Conservation (phyloP, 106 monocot species). For the Agapanthus africanus region DNA sequence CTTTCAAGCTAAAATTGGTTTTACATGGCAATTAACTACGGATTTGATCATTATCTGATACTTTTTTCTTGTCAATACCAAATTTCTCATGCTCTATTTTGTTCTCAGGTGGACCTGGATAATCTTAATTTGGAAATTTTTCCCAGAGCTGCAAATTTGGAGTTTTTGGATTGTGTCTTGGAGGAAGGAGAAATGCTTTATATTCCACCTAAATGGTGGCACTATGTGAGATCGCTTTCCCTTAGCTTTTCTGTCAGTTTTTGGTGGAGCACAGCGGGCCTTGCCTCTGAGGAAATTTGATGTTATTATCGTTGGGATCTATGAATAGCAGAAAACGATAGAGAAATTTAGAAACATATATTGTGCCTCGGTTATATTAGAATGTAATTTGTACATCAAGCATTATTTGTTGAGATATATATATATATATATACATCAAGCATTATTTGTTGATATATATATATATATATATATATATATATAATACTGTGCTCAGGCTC, state of each 20-base stretch:
- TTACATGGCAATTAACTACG: background rate
- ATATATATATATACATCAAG: too few relatives aligned
- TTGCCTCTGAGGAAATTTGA: constrained; percentile 4
- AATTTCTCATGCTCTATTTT: background rate
- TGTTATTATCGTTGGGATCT: background rate
- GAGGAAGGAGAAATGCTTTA: constrained; percentile 79
- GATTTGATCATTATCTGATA: background rate
- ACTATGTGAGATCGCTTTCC: constrained; percentile 71
- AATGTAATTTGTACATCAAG: constrained; percentile 4
- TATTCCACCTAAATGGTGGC: constrained; percentile 86
- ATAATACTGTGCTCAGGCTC: too few relatives aligned
- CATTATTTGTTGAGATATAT: background rate
- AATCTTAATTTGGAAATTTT: constrained; percentile 43
- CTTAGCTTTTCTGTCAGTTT: constrained; percentile 93
- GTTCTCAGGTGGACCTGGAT: constrained; percentile 80
- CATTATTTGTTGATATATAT: too few relatives aligned
- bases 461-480: too few relatives aligned
- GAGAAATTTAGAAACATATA: background rate
- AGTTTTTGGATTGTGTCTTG: constrained; percentile 64
- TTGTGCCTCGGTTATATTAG: background rate
- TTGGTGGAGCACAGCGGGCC: constrained; percentile 51
- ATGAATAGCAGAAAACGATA: constrained; percentile 3
- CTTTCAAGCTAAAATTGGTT: background rate
- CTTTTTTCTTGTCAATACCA: background rate
- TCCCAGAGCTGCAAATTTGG: constrained; percentile 51